Evolutionary conservation across 2,329 filamentous ascomycete species (phyloP).

Genomic region (Purpureocillium lavendulum): DNA sequence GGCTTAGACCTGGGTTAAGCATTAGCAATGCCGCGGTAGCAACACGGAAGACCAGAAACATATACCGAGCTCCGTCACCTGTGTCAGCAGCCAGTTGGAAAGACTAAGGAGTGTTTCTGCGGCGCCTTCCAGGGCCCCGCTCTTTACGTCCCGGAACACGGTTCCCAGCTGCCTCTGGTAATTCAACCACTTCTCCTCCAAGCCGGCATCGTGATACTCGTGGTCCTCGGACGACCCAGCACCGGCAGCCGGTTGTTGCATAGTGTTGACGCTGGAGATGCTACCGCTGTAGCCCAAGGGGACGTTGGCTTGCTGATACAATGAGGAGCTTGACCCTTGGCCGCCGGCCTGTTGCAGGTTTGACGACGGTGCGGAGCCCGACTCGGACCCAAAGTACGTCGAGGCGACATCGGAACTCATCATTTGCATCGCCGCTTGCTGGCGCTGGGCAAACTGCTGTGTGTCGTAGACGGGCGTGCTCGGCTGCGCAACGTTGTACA

Average conservation of each 20-base stretch:
- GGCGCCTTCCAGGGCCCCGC: constrained; percentile 38
- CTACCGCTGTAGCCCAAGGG: constrained; percentile 41
- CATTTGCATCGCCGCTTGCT: constrained; percentile 70
- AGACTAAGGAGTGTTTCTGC: constrained; percentile 43
- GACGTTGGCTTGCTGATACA: constrained; percentile 61
- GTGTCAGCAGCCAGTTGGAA: constrained; percentile 47
- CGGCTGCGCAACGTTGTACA: constrained; percentile 70
- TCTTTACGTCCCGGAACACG: constrained; percentile 64
- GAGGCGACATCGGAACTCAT: constrained; percentile 41
- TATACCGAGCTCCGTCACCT: constrained; percentile 48
- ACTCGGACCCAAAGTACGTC: constrained; percentile 57
- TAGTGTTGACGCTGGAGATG: constrained; percentile 37
- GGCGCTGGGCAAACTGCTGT: constrained; percentile 67
- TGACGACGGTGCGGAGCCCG: constrained; percentile 42
- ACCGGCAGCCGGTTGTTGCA: constrained; percentile 26
- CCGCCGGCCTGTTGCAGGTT: constrained; percentile 38
- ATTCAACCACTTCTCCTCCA: constrained; percentile 61
- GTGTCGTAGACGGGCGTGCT: constrained; percentile 64
- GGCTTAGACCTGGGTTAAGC: constrained; percentile 60
- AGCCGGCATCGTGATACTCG: constrained; percentile 46
- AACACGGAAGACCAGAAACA: constrained; percentile 3
- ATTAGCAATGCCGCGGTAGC: constrained; percentile 8
- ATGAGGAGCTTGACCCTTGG: constrained; percentile 36
- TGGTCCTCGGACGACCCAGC: constrained; percentile 42
- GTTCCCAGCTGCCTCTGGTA: constrained; percentile 54